A percentile compares a stretch with the other conserved stretches of the same genome.
Conservation (phyloP, 176 grass and related monocot species). For the Juncus effusus region DNA sequence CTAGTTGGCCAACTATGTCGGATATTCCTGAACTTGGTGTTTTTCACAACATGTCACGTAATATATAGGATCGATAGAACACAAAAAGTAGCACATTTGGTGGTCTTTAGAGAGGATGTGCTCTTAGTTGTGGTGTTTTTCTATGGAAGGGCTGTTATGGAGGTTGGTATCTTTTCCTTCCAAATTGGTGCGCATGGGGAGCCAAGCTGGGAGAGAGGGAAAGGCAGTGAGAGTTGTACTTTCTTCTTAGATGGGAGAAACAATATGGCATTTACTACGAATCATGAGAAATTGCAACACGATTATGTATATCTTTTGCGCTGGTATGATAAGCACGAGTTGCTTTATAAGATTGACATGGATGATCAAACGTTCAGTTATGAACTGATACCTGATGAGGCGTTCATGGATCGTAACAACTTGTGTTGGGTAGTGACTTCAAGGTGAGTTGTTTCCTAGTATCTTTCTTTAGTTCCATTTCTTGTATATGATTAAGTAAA, state of each 20-base stretch:
- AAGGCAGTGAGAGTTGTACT: neutral
- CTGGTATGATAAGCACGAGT: neutral
- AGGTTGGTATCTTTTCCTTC: neutral
- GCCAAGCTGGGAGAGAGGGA: constrained; percentile 1
- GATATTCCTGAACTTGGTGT: neutral
- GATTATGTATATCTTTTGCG: neutral
- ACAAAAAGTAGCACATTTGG: neutral
- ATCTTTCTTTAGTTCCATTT: neutral
- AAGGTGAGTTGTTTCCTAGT: neutral
- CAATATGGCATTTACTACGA: neutral
- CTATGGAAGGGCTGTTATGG: no score
- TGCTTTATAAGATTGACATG: no score
- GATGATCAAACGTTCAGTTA: neutral
- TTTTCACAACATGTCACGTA: neutral
- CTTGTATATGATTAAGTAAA: neutral
- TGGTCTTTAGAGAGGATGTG: neutral
- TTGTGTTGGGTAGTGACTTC: constrained; percentile 2
- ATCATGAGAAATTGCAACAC: neutral
- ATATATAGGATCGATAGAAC: neutral
- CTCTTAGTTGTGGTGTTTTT: no score
- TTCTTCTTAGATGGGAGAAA: neutral
- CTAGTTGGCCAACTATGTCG: neutral
- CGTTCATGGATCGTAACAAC: neutral
- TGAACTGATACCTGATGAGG: neutral
- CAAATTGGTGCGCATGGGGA: neutral